Evolutionary conservation across 2,329 filamentous ascomycete species (phyloP).

Genomic region (Escovopsis sp.): DNA sequence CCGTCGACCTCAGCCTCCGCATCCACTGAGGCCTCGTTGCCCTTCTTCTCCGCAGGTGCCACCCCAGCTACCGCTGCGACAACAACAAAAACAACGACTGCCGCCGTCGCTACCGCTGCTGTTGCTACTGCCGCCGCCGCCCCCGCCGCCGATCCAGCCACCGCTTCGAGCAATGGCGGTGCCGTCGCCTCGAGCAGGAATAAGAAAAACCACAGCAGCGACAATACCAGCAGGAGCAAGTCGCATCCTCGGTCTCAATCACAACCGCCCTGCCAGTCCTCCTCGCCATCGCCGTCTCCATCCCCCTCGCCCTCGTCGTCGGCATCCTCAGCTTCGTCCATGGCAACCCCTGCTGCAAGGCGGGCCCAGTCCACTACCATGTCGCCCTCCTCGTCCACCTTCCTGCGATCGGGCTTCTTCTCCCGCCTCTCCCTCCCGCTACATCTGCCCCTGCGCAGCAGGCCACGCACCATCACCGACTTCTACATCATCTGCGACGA

Average conservation of each 20-base stretch:
- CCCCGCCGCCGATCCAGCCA: conserved; percentile 1
- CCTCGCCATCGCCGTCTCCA: not conserved
- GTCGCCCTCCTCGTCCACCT: conserved; percentile 8
- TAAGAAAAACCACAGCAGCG: not conserved
- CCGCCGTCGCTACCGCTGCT: no score
- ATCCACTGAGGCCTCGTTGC: conserved; percentile 11
- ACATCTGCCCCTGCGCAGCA: conserved; percentile 33
- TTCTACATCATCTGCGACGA: conserved; percentile 67
- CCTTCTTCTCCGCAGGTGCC: conserved; percentile 1
- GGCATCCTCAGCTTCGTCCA: conserved; percentile 16
- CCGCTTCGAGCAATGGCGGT: conserved; percentile 6
- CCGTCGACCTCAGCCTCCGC: conserved; percentile 10
- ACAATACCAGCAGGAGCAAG: not conserved
- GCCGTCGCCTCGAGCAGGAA: not conserved
- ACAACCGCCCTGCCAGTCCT: no score
- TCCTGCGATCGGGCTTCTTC: conserved; percentile 26
- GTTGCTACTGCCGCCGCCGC: not conserved
- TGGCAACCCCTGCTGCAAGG: conserved; percentile 2
- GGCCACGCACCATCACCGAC: conserved; percentile 54
- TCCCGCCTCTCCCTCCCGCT: conserved; percentile 38
- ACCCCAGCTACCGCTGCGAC: conserved; percentile 8
- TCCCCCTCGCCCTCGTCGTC: conserved; percentile 23
- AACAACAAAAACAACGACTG: not conserved
- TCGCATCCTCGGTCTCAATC: not conserved
- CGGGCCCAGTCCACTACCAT: conserved; percentile 11